A percentile compares a stretch with the other conserved stretches of the same genome.
Evolutionary conservation across 306 rosid genomes (phyloP).

Genomic region (Glycine latifolia): DNA sequence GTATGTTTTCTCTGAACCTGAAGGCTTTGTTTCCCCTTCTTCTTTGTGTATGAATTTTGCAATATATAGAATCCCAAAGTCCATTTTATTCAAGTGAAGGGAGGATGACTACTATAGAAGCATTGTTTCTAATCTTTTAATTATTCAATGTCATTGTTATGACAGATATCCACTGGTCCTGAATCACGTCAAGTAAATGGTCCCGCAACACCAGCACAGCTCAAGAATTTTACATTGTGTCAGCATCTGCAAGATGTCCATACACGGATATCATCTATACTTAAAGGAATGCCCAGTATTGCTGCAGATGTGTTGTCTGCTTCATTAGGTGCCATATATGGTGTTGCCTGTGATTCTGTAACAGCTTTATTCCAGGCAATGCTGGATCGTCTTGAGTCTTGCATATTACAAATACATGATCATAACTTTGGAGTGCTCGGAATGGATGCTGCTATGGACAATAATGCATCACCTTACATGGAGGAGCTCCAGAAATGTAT

Average conservation of each 20-base stretch:
- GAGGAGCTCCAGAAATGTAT: slow-evolving; percentile 93
- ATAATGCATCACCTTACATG: slow-evolving; percentile 96
- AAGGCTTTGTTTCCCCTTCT: neutral
- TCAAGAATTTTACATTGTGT: slow-evolving; percentile 83
- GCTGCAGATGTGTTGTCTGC: slow-evolving; percentile 95
- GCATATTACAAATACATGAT: slow-evolving; percentile 92
- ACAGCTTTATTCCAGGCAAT: slow-evolving; percentile 92
- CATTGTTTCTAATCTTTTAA: slow-evolving; percentile 35
- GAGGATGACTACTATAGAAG: neutral
- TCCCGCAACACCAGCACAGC: slow-evolving; percentile 93
- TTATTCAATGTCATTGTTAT: slow-evolving; percentile 40
- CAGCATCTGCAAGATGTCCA: slow-evolving; percentile 97
- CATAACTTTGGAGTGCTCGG: slow-evolving; percentile 87
- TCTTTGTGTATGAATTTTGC: neutral
- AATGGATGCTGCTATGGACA: slow-evolving; percentile 95
- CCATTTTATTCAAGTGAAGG: slow-evolving; percentile 22
- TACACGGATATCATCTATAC: slow-evolving; percentile 68
- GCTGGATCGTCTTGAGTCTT: slow-evolving; percentile 96
- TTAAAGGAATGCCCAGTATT: slow-evolving; percentile 80
- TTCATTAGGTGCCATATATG: slow-evolving; percentile 84
- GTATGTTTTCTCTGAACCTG: slow-evolving; percentile 11
- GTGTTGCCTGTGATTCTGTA: slow-evolving; percentile 95
- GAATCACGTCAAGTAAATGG: slow-evolving; percentile 95
- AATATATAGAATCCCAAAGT: slow-evolving; percentile 24
- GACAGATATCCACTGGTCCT: slow-evolving; percentile 96